Evolutionary conservation across 108 stramenopile species (phyloP), one percentile per base, ranked within the genome.

Genomic region (Cylindrotheca fusiformis): DNA sequence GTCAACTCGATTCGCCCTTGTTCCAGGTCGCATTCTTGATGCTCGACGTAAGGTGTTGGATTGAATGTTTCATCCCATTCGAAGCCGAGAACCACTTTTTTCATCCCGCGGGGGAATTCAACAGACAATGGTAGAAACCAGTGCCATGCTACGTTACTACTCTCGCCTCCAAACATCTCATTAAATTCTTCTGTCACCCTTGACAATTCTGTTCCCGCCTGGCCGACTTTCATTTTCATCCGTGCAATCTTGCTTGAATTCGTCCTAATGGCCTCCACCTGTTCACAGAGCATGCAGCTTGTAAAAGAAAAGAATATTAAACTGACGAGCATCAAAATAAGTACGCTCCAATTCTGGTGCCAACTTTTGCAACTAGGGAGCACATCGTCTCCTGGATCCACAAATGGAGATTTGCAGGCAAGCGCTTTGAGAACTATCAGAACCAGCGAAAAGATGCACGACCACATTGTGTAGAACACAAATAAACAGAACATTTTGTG

Each of bases 401-500:
- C 36, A 41, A 41, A 41, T 41, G 36, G 36, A 10, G 36, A 41
- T 14, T 41, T 41, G 55, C 86, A 89, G 41, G 76, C 67, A 17
- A 77, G 51, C 0, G 72, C 58, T 51, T 81, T 68, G 25, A 84
- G 61, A 12, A 87, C 20, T 24, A 95, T 64, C 54, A 98, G 68
- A 5, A 75, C 63, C 27, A 97, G 58, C 5, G 88, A 83, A 41
- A 89, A 78, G 23, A 93, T 45, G 46, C 90, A 88, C 14, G 87
- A 75, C 17, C 74, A 32, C 46, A 87, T 86, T 22, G 97, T 93
- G 75, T 97, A 99, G 4, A 89, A 41, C 46, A 97, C 79, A 84
- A 99, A 99, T 3, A 97, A 81, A 26, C 96, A 60, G 74, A 99
- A 99, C 71, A 95, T 94, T 68, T 93, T 93, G 67, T 93, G 91